Evolutionary conservation across 139 green algal species (phyloP).

Genomic region (Picochlorum costavermella): DNA sequence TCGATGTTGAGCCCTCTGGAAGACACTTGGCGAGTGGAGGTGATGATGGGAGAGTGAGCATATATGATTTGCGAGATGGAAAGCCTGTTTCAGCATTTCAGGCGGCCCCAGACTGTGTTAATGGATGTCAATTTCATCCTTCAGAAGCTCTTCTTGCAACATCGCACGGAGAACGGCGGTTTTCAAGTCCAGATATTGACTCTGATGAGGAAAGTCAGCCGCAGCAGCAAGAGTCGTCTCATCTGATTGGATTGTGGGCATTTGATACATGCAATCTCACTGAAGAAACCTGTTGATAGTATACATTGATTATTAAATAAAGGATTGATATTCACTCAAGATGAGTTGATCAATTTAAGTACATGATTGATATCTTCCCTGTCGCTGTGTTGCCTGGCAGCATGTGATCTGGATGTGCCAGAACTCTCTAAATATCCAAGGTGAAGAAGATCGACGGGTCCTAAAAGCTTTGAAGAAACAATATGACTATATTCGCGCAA

Average conservation of each 20-base stretch:
- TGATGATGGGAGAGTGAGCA: constrained; percentile 32
- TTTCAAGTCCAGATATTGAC: not conserved
- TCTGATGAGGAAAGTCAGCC: not conserved
- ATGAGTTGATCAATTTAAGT: too few species aligned
- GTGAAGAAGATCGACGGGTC: not conserved
- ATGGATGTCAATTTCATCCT: constrained; percentile 71
- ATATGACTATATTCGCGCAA: not conserved
- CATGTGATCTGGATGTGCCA: not conserved
- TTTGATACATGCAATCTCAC: too few species aligned
- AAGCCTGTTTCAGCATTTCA: constrained; percentile 25
- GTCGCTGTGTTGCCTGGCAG: not conserved
- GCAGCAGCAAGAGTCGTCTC: not conserved
- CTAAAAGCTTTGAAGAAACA: not conserved
- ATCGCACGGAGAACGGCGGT: constrained; percentile 43
- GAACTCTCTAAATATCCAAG: not conserved
- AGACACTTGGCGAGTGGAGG: constrained; percentile 65
- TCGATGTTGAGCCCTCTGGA: constrained; percentile 83
- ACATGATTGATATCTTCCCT: too few species aligned
- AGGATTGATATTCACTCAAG: too few species aligned
- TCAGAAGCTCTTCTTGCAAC: constrained; percentile 57
- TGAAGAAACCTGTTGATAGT: too few species aligned
- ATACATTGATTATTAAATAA: too few species aligned
- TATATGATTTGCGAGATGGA: constrained; percentile 69
- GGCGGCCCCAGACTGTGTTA: constrained; percentile 63
- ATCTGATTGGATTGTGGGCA: too few species aligned